phyloP scores from a whole-genome alignment of 2,329 filamentous ascomycete genomes.

The Zymoseptoria ardabiliae region DNA sequence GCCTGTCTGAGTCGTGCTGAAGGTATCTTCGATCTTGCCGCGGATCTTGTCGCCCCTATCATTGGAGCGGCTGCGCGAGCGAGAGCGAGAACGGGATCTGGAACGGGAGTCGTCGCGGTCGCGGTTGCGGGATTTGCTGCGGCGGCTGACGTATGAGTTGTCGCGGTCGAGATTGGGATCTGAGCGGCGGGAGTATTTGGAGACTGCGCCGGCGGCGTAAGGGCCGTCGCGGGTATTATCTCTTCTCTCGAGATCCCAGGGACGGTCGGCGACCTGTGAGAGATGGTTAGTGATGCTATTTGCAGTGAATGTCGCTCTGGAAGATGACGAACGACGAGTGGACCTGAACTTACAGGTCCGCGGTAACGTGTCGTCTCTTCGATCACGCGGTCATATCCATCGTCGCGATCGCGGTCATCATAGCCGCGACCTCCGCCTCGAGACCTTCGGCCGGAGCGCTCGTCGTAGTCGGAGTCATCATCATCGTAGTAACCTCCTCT shows the following conservation, averaged over 20 bases:
- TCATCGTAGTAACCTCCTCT: slow-evolving; percentile 23
- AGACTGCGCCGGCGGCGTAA: slow-evolving; percentile 20
- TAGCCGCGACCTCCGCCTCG: slow-evolving; percentile 19
- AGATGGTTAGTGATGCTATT: slow-evolving; percentile 11
- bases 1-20: slow-evolving; percentile 27
- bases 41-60: slow-evolving; percentile 17
- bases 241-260: slow-evolving; percentile 12
- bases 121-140: slow-evolving; percentile 9
- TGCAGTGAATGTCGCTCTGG: background rate
- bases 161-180: slow-evolving; percentile 19
- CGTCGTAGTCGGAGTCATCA: slow-evolving; percentile 27
- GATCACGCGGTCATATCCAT: slow-evolving; percentile 18
- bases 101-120: slow-evolving; percentile 16
- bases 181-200: slow-evolving; percentile 23
- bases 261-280: slow-evolving; percentile 19
- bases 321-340: slow-evolving; percentile 21
- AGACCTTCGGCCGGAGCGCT: slow-evolving; percentile 21
- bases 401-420: slow-evolving; percentile 17
- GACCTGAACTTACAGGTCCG: slow-evolving; percentile 27
- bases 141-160: slow-evolving; percentile 13
- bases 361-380: slow-evolving; percentile 27
- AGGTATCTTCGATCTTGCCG: slow-evolving; percentile 28
- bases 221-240: slow-evolving; percentile 13
- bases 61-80: slow-evolving; percentile 21
- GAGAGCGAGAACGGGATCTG: slow-evolving; percentile 16